Base-by-base conservation (phyloP, 306 rosid genomes). In the Vigna unguiculata region DNA sequence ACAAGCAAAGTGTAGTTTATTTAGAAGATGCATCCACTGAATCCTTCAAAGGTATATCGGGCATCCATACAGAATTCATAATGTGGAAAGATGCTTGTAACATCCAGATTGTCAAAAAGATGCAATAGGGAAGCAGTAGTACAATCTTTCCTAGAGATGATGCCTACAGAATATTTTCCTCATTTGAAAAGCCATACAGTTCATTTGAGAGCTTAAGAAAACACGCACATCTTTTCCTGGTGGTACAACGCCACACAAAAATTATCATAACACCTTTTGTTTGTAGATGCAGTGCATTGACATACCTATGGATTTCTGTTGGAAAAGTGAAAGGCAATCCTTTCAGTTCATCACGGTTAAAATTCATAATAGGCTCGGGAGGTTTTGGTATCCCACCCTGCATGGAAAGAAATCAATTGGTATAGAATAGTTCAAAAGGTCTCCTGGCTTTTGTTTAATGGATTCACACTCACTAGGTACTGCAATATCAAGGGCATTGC, bases 301-400 rank as follows among this genome's bases (percentile, higher is more conserved):
- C 54, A 40, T 86, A 94, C 98, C 97, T 89, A 81, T 71, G 75
- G 73, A 80, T 82, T 52, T 84, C 78, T 72, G 86, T 81, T 16
- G 96, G 97, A 55, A 89, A 94, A 55, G 91, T 90, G 86, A 94
- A 90, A 46, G 98, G 97, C 80, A 94, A 83, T 66, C 96, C 98
- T 72, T 84, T 86, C 73, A 94, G 93, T 48, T 89, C 96, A 36
- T 94, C 97, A 28, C 97, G 96, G 80, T 83, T 92, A 77, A 84
- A 83, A 64, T 90, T 80, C 87, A 94, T 84, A 63, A 88, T 58
- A 41, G 95, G 93, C 80, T 92, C 83, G 15, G 88, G 83, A 83
- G 93, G 96, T 84, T 86, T 92, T 69, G 95, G 93, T 73, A 94
- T 90, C 82, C 98, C 98, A 16, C 96, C 98, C 97, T 94, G 91